Conservation (phyloP, 164 flowering plant species). For the Umbilicus rupestris region DNA sequence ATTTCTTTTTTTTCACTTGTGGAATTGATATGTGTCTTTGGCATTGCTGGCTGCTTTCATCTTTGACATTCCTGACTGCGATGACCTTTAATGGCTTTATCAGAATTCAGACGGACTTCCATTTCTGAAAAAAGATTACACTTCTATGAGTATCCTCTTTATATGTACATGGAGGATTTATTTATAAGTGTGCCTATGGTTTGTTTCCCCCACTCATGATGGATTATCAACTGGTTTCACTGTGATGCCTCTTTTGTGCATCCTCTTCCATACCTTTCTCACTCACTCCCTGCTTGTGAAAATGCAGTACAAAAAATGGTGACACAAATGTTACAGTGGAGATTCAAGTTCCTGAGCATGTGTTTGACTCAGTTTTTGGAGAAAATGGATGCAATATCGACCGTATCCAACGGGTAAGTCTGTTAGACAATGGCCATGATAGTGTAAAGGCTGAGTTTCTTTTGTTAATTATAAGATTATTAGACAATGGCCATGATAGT, state of each 20-base stretch:
- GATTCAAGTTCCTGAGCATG: constrained; percentile 20
- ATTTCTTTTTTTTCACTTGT: background rate
- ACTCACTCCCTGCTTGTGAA: background rate
- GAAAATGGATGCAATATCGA: constrained; percentile 28
- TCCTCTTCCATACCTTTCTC: background rate
- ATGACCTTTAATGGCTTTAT: too few species aligned
- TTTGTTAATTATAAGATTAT: background rate
- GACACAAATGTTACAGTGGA: constrained; percentile 18
- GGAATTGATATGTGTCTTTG: background rate
- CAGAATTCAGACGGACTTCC: too few species aligned
- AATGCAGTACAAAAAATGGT: constrained; percentile 19
- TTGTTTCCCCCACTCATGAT: too few species aligned
- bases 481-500: background rate
- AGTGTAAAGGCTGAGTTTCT: background rate
- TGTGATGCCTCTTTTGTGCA: too few species aligned
- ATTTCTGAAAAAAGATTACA: too few species aligned
- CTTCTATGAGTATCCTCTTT: too few species aligned
- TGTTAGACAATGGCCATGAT: too few species aligned
- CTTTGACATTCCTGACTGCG: too few species aligned
- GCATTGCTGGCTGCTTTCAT: too few species aligned
- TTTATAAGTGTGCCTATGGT: too few species aligned
- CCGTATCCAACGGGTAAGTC: constrained; percentile 27
- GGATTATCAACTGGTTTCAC: too few species aligned
- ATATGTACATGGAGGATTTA: too few species aligned
- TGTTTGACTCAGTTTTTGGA: constrained; percentile 23